phyloP scores from a whole-genome alignment of 768 basidiomycete species.

The Tephrocybe sp. region DNA sequence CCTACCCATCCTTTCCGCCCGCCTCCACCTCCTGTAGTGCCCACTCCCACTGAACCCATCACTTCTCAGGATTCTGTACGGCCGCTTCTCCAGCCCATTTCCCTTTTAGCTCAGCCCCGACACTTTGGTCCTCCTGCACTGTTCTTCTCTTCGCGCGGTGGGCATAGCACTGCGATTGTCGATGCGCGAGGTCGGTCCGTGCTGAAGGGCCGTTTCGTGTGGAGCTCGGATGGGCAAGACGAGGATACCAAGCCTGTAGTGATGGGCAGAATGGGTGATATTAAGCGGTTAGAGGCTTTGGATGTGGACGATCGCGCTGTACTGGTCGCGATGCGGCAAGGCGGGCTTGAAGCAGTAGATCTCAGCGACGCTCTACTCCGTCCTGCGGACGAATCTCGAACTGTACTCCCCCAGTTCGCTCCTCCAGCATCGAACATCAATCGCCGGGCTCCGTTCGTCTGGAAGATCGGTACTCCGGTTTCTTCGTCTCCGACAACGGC shows the following conservation, averaged over 20 bases:
- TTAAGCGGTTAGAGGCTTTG: conserved; percentile 82
- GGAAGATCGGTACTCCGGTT: conserved; percentile 79
- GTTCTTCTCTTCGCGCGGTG: conserved; percentile 87
- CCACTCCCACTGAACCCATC: conserved; percentile 18
- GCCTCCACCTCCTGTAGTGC: conserved; percentile 36
- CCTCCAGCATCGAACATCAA: conserved; percentile 61
- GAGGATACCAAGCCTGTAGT: conserved; percentile 37
- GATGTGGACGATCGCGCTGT: conserved; percentile 76
- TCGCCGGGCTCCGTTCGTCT: conserved; percentile 73
- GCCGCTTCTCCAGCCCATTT: conserved; percentile 70
- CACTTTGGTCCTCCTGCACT: conserved; percentile 87
- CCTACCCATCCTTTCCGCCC: conserved; percentile 78
- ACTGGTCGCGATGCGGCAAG: conserved; percentile 83
- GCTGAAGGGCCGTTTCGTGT: conserved; percentile 75
- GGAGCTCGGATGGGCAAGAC: conserved; percentile 67
- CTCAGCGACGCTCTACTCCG: conserved; percentile 75
- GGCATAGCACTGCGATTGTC: conserved; percentile 85
- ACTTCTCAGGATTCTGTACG: conserved; percentile 35
- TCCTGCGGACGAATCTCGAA: conserved; percentile 80
- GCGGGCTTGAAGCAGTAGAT: conserved; percentile 81
- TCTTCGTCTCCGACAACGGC: conserved; percentile 37
- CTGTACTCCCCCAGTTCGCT: conserved; percentile 67
- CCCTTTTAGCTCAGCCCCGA: conserved; percentile 72
- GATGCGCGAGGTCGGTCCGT: conserved; percentile 86
- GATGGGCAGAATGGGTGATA: conserved; percentile 67